A percentile compares a stretch with the other conserved stretches of the same genome.
phyloP scores from a whole-genome alignment of 2,329 filamentous ascomycete genomes.

The Leptosphaerulina australis region DNA sequence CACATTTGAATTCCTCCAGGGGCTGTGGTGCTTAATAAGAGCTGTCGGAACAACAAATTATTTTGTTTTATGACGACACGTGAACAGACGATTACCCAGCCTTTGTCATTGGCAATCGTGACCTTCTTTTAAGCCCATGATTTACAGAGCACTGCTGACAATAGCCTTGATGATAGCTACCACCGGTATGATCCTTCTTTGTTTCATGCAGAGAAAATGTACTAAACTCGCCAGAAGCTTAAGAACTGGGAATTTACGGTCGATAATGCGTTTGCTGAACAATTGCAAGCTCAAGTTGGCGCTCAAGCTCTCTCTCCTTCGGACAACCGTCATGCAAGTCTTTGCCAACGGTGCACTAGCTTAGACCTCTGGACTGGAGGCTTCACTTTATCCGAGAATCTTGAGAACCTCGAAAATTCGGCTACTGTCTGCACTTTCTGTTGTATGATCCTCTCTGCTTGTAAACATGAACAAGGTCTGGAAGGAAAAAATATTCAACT shows the following conservation, averaged over 20 bases:
- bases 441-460: not conserved
- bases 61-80: too few relatives aligned
- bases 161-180: not conserved
- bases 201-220: not conserved
- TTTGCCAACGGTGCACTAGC: not conserved
- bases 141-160: not conserved
- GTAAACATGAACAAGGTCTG: not conserved
- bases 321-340: not conserved
- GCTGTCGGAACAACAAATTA: too few relatives aligned
- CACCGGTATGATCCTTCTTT: not conserved
- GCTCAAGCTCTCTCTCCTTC: not conserved
- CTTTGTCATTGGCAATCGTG: too few relatives aligned
- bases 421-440: not conserved
- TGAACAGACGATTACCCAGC: too few relatives aligned
- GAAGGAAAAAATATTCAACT: not conserved
- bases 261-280: not conserved
- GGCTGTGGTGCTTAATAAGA: too few relatives aligned
- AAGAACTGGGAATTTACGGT: not conserved
- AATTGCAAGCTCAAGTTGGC: not conserved
- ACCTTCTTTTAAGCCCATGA: too few relatives aligned
- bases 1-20: too few relatives aligned
- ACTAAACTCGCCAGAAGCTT: not conserved
- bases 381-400: not conserved
- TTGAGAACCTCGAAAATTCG: not conserved
- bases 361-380: not conserved